phyloP scores from a whole-genome alignment of 352 stramenopile species.

The Pythium volutum region DNA sequence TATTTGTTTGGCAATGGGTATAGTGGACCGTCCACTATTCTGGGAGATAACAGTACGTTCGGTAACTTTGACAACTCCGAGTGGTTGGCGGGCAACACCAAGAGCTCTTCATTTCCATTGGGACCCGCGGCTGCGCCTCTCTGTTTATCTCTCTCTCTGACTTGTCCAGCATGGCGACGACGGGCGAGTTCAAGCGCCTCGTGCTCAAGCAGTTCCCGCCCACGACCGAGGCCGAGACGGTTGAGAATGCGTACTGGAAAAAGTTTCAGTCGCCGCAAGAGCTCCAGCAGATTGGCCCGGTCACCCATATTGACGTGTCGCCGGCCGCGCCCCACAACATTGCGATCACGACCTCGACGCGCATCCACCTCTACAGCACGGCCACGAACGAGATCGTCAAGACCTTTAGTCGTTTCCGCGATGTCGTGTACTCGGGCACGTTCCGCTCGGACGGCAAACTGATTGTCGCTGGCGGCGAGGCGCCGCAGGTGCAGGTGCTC shows the following conservation, averaged over 20 bases:
- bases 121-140: conserved; percentile 2
- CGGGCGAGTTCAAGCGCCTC: conserved; percentile 81
- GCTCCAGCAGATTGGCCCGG: conserved; percentile 76
- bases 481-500: conserved; percentile 78
- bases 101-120: conserved; percentile 22
- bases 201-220: conserved; percentile 87
- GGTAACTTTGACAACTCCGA: neutral
- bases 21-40: conserved; percentile 11
- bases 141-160: neutral
- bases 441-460: conserved; percentile 89
- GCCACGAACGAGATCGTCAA: conserved; percentile 81
- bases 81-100: conserved; percentile 15
- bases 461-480: conserved; percentile 78
- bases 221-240: conserved; percentile 71
- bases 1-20: neutral
- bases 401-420: conserved; percentile 87
- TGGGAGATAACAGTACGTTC: neutral
- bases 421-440: conserved; percentile 82
- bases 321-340: conserved; percentile 75
- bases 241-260: conserved; percentile 86
- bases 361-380: conserved; percentile 85
- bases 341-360: conserved; percentile 84
- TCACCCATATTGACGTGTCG: conserved; percentile 86
- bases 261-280: conserved; percentile 85
- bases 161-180: conserved; percentile 54